These are phyloP conservation scores for Penicillium cataractarum DNA, from an alignment of 495 filamentous ascomycete genomes.

Conservation along the genomic window DNA sequence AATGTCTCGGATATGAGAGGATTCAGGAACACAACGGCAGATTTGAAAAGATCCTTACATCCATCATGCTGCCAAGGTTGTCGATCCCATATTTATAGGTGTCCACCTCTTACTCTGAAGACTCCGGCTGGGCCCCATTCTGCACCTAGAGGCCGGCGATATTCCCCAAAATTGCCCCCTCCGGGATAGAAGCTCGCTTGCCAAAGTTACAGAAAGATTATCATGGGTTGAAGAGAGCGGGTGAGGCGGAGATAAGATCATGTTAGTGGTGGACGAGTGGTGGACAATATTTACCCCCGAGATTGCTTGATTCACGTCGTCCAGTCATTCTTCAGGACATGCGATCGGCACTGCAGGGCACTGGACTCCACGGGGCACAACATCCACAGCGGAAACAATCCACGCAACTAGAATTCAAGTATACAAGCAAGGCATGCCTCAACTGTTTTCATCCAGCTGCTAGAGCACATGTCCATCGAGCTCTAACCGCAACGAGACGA, in stretches of 20 bases:
- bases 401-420: not conserved
- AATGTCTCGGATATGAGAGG: not conserved
- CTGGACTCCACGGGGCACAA: slow-evolving; percentile 3
- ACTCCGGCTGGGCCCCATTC: not conserved
- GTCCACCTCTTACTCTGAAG: not conserved
- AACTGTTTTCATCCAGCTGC: not conserved
- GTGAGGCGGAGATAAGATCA: slow-evolving; percentile 1
- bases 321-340: not conserved
- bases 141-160: not conserved
- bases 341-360: slow-evolving; percentile 16
- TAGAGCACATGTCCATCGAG: not conserved
- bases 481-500: not conserved
- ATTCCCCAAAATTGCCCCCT: not conserved
- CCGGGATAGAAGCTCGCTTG: not conserved
- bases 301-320: not conserved
- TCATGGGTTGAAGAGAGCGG: not conserved
- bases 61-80: not conserved
- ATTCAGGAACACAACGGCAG: not conserved
- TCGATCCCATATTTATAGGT: not conserved
- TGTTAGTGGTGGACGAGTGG: slow-evolving; percentile 11
- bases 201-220: slow-evolving; percentile 3
- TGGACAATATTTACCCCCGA: not conserved
- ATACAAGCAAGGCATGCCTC: not conserved
- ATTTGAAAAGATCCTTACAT: not conserved
- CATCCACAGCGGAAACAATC: not conserved